Conservation (phyloP, 2,329 filamentous ascomycete genomes). For the Cordyceps fumosorosea region DNA sequence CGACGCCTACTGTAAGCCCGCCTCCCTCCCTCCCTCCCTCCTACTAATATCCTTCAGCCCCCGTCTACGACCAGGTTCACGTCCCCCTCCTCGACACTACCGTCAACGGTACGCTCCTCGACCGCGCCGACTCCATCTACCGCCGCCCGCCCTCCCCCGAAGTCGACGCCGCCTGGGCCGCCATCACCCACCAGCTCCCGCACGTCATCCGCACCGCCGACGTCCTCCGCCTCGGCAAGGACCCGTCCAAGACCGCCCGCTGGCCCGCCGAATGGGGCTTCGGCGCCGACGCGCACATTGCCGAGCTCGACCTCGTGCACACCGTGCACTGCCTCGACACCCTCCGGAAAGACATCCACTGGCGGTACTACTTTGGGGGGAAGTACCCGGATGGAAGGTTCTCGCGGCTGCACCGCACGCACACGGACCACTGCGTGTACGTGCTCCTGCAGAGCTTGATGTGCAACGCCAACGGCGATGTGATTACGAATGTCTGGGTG, state of each 20-base stretch:
- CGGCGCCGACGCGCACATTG: slow-evolving; percentile 7
- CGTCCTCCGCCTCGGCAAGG: slow-evolving; percentile 5
- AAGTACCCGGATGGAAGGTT: slow-evolving; percentile 5
- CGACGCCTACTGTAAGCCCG: neutral
- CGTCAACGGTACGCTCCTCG: slow-evolving; percentile 1
- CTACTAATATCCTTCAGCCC: neutral
- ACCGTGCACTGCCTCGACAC: slow-evolving; percentile 11
- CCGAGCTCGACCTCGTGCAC: slow-evolving; percentile 11
- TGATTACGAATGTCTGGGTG: neutral
- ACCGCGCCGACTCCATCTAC: slow-evolving; percentile 1
- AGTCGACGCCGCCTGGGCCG: slow-evolving; percentile 8
- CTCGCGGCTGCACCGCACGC: slow-evolving; percentile 7
- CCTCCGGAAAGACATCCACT: slow-evolving; percentile 7
- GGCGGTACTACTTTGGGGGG: slow-evolving; percentile 5
- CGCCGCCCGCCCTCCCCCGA: neutral
- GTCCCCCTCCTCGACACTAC: neutral
- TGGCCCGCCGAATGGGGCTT: neutral
- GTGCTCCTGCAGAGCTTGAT: slow-evolving; percentile 9
- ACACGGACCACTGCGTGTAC: slow-evolving; percentile 12
- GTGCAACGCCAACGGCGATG: slow-evolving; percentile 1
- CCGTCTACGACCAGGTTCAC: neutral
- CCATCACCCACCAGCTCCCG: neutral
- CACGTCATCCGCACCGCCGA: slow-evolving; percentile 9
- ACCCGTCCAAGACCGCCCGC: neutral
- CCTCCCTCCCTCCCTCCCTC: neutral